A percentile compares a stretch with the other conserved stretches of the same genome.
Evolutionary conservation across 768 basidiomycete genomes (phyloP).

Genomic region (Psilocybe subaeruginosa): DNA sequence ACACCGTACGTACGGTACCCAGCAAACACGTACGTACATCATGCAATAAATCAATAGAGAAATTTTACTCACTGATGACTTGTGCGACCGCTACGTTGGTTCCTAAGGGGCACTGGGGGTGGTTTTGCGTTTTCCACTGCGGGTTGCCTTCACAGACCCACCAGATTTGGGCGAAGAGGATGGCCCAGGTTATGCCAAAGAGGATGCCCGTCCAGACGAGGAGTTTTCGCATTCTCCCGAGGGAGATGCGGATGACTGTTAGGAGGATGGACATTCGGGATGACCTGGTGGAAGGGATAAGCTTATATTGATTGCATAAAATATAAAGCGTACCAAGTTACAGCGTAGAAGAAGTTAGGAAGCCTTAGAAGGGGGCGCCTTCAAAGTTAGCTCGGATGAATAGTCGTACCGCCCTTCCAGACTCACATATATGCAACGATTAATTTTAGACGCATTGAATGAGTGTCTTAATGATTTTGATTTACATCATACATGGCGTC

Average conservation of each 20-base stretch:
- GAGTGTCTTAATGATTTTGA: constrained; percentile 14
- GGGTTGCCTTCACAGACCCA: constrained; percentile 33
- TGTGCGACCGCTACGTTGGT: constrained; percentile 45
- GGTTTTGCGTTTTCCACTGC: constrained; percentile 21
- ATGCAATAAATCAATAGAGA: no score
- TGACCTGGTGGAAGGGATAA: constrained; percentile 25
- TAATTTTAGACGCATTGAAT: constrained; percentile 12
- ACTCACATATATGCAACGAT: constrained; percentile 24
- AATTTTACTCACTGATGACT: constrained; percentile 41
- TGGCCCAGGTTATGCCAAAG: constrained; percentile 22
- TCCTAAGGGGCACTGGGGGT: constrained; percentile 42
- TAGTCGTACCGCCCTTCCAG: not conserved
- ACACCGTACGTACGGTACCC: no score
- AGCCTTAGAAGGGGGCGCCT: not conserved
- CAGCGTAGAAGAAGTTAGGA: constrained; percentile 24
- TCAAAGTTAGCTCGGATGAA: not conserved
- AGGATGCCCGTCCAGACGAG: constrained; percentile 27
- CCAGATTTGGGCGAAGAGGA: constrained; percentile 39
- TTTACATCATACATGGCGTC: not conserved
- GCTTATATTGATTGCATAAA: not conserved
- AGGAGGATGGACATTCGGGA: constrained; percentile 43
- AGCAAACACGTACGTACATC: no score
- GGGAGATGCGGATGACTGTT: constrained; percentile 42
- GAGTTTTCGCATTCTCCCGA: constrained; percentile 18
- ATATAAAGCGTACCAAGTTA: constrained; percentile 22